These are phyloP conservation scores for Lentinula novae-zelandiae DNA, from an alignment of 1,284 basidiomycete genomes.

Conservation along the genomic window DNA sequence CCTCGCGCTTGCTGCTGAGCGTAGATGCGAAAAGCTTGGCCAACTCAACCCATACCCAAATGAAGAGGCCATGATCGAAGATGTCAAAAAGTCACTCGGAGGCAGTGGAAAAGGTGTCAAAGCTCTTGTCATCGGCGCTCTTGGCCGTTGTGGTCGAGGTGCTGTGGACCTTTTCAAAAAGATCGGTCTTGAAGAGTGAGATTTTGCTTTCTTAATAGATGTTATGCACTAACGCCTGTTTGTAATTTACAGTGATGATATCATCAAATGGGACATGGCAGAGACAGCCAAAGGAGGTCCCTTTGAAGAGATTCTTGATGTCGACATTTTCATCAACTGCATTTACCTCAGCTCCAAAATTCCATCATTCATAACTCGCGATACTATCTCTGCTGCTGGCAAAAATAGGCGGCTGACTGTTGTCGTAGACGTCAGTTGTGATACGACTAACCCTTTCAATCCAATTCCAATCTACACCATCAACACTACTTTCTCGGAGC, in stretches of 20 bases:
- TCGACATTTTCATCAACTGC: constrained; percentile 99
- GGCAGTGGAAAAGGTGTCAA: constrained; percentile 75
- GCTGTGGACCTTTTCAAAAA: constrained; percentile 95
- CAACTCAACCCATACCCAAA: constrained; percentile 78
- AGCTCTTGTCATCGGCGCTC: constrained; percentile 93
- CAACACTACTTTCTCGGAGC: constrained; percentile 94
- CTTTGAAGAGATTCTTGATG: constrained; percentile 93
- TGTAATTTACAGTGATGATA: constrained; percentile 69
- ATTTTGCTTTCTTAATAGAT: constrained; percentile 25
- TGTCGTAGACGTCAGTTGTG: constrained; percentile 98
- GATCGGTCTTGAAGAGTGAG: constrained; percentile 85
- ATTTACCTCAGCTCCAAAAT: constrained; percentile 94
- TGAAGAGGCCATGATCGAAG: constrained; percentile 76
- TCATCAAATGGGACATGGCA: constrained; percentile 96
- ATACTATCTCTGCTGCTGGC: constrained; percentile 76
- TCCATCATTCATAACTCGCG: constrained; percentile 81
- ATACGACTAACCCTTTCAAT: constrained; percentile 99
- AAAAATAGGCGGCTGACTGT: constrained; percentile 69
- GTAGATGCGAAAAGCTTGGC: constrained; percentile 60
- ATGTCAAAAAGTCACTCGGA: constrained; percentile 68
- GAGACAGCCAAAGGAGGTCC: constrained; percentile 98
- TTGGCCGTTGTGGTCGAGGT: constrained; percentile 95
- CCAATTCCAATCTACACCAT: constrained; percentile 95
- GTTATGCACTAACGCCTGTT: constrained; percentile 1
- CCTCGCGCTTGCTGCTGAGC: constrained; percentile 76